A percentile compares a stretch with the other conserved stretches of the same genome.
Evolutionary conservation across 331 rosid species (phyloP).

Genomic region (Pyrus hybrid): DNA sequence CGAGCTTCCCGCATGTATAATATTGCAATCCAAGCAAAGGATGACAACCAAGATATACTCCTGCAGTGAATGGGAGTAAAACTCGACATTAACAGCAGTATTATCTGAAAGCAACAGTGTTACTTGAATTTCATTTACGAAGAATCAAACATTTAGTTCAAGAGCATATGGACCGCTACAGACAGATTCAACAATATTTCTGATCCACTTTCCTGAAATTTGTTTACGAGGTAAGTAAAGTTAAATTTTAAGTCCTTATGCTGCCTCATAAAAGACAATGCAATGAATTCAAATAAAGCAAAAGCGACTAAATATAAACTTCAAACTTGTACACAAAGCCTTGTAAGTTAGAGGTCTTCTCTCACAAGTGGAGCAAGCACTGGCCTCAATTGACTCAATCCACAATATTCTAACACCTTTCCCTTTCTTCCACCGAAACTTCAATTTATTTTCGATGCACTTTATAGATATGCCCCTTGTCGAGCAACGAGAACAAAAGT

Average conservation of each 20-base stretch:
- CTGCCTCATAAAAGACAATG: too few species aligned
- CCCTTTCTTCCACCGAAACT: neutral
- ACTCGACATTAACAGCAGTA: neutral
- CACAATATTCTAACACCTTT: neutral
- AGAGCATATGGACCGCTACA: too few species aligned
- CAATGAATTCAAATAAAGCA: conserved; percentile 1
- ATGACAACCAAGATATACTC: conserved; percentile 67
- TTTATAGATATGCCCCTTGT: neutral
- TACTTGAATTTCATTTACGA: too few species aligned
- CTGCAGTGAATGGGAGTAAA: conserved; percentile 33
- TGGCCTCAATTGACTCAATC: neutral
- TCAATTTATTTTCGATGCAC: neutral
- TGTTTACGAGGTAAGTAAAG: neutral
- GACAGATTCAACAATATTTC: too few species aligned
- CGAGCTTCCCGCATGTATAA: conserved; percentile 87
- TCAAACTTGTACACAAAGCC: too few species aligned
- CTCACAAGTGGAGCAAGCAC: neutral
- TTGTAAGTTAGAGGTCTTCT: neutral
- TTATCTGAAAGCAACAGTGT: too few species aligned
- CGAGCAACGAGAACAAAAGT: neutral
- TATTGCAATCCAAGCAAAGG: conserved; percentile 89
- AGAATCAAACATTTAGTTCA: too few species aligned
- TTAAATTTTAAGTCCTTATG: too few species aligned
- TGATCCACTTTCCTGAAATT: neutral
- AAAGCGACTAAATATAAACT: neutral